Evolutionary conservation across 257 asterid species (phyloP), one percentile per base, ranked within the genome.

Genomic region (Forsythia suspensa): DNA sequence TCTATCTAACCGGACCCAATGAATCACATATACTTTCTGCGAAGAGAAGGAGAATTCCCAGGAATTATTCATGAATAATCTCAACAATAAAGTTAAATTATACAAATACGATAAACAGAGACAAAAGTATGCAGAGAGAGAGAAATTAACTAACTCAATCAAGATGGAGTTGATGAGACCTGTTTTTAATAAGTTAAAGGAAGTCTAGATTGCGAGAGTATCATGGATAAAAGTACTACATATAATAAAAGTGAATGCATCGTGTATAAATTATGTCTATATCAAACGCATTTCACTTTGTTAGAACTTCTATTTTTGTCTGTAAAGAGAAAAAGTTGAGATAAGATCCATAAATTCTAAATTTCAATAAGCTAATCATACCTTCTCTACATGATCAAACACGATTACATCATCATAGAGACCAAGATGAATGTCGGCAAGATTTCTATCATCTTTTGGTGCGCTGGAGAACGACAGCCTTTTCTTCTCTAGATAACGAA

Each of bases 371-470:
- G 39, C 29, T 74, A 66, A 59, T 5, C 29, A 55, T 89, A 95
- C 98, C 98, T 93, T 95, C 67, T 90, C 94, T 11, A 95, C 97
- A 51, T 93, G 97, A 90, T 95, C 98, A 82, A 95, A 95, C 73
- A 95, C 88, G 13, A 95, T 84, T 11, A 93, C 97, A 61, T 92
- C 96, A 76, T 95, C 92, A 44, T 90, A 95, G 55, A 93, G 91
- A 73, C 99, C 97, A 39, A 95, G 91, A 84, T 95, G 97, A 85
- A 95, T 87, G 84, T 95, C 98, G 11, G 97, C 80, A 74, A 95
- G 85, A 75, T 90, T 81, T 65, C 96, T 78, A 77, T 93, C 98
- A 83, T 93, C 98, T 29, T 21, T 82, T 67, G 95, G 96, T 12
- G 98, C 97, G 13, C 8, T 76, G 59, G 89, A 77, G 81, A 95